Percentiles rank a stretch among this genome's conserved stretches.
These are phyloP conservation scores for Komagataella mondaviorum DNA, from an alignment of 805 yeast species.

Conservation along the genomic window DNA sequence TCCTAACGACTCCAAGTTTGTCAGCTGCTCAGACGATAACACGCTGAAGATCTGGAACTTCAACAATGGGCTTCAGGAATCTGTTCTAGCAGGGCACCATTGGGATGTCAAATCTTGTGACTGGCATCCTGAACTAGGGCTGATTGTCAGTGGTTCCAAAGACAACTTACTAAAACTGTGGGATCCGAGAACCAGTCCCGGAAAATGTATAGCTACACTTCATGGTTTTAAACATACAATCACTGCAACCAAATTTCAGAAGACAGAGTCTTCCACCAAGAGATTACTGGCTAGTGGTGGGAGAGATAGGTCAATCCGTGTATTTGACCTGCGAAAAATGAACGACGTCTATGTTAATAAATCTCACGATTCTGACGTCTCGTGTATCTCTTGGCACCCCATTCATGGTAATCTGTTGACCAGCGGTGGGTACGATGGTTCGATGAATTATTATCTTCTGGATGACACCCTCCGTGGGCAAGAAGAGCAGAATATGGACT, in stretches of 20 bases:
- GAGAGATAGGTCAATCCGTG: constrained; percentile 76
- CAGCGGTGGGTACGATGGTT: constrained; percentile 84
- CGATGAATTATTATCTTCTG: constrained; percentile 64
- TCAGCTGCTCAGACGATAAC: constrained; percentile 91
- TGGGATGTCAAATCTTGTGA: constrained; percentile 98
- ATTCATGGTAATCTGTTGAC: constrained; percentile 66
- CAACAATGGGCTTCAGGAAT: constrained; percentile 74
- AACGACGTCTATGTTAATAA: constrained; percentile 59
- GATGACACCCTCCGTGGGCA: background rate
- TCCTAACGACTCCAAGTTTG: constrained; percentile 83
- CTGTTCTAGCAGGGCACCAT: constrained; percentile 78
- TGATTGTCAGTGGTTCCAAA: constrained; percentile 86
- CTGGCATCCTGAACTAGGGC: constrained; percentile 88
- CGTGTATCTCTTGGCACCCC: constrained; percentile 90
- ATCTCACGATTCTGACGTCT: constrained; percentile 73
- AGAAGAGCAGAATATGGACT: constrained; percentile 1
- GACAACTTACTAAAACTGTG: constrained; percentile 88
- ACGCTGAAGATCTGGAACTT: constrained; percentile 90
- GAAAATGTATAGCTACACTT: constrained; percentile 57
- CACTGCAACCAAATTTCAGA: constrained; percentile 72
- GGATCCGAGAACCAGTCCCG: constrained; percentile 74
- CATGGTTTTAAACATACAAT: constrained; percentile 93
- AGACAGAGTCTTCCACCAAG: constrained; percentile 49
- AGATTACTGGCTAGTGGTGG: constrained; percentile 74
- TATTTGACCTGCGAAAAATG: constrained; percentile 83